phyloP scores from a whole-genome alignment of 2,329 filamentous ascomycete species.

The Trichoderma endophyticum region DNA sequence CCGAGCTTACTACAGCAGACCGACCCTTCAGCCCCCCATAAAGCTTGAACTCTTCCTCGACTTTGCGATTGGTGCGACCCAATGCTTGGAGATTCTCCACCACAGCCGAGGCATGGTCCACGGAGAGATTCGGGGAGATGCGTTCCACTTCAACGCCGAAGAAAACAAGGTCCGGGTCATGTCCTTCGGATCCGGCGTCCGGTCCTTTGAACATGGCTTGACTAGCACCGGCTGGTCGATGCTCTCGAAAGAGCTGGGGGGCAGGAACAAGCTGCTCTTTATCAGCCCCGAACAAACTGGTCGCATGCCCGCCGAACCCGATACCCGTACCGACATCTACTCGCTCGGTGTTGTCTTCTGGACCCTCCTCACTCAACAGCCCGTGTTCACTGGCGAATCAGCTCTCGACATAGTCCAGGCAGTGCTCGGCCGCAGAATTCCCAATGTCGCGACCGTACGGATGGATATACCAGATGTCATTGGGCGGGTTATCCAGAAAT shows the following conservation, averaged over 20 bases:
- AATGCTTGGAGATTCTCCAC: conserved; percentile 87
- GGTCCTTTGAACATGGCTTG: conserved; percentile 87
- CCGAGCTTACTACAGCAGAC: conserved; percentile 44
- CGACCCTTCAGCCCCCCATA: conserved; percentile 56
- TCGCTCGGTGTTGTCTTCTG: conserved; percentile 87
- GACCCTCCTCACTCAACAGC: conserved; percentile 74
- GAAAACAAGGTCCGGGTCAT: conserved; percentile 71
- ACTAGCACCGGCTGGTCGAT: conserved; percentile 82
- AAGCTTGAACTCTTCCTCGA: conserved; percentile 77
- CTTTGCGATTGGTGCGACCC: conserved; percentile 83
- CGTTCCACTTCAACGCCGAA: conserved; percentile 79
- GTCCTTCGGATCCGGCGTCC: conserved; percentile 80
- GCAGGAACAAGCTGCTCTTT: conserved; percentile 84
- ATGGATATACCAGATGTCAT: conserved; percentile 82
- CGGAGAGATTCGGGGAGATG: conserved; percentile 85
- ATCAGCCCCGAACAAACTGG: conserved; percentile 95
- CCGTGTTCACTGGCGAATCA: conserved; percentile 74
- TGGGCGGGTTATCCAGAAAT: conserved; percentile 81
- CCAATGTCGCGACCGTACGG: conserved; percentile 70
- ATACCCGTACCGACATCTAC: conserved; percentile 90
- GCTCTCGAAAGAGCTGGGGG: conserved; percentile 77
- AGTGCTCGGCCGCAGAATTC: conserved; percentile 75
- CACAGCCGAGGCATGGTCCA: conserved; percentile 84
- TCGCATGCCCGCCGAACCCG: conserved; percentile 86
- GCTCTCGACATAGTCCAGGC: conserved; percentile 90